Conservation (phyloP, 805 yeast genomes). For the Cyberlindnera suaveolens region DNA sequence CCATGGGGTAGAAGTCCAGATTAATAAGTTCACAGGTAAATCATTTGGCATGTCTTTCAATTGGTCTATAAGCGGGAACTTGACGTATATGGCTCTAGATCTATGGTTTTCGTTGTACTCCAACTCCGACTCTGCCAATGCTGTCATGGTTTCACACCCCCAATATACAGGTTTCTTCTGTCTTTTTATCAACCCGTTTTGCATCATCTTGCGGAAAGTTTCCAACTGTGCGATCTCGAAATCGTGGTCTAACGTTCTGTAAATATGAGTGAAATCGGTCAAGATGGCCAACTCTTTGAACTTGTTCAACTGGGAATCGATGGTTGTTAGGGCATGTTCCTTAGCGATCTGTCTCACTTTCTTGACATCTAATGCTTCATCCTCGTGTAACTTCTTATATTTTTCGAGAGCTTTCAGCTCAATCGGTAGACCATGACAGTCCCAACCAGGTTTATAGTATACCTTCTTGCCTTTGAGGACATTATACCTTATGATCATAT, state of each 20-base stretch:
- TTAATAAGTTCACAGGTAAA: slow-evolving; percentile 34
- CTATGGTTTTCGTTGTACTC: slow-evolving; percentile 73
- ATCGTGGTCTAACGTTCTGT: slow-evolving; percentile 62
- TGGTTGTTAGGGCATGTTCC: slow-evolving; percentile 62
- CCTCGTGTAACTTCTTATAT: slow-evolving; percentile 28
- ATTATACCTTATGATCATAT: slow-evolving; percentile 70
- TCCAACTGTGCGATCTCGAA: slow-evolving; percentile 74
- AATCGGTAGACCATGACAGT: slow-evolving; percentile 96
- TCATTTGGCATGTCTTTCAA: slow-evolving; percentile 14
- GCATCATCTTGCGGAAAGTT: slow-evolving; percentile 60
- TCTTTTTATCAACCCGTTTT: slow-evolving; percentile 64
- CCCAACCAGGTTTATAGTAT: slow-evolving; percentile 92
- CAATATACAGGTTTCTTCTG: slow-evolving; percentile 95
- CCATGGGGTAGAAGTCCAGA: slow-evolving; percentile 99
- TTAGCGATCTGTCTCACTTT: slow-evolving; percentile 63
- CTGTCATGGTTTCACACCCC: slow-evolving; percentile 93
- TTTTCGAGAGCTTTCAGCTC: slow-evolving; percentile 75
- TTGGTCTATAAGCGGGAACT: slow-evolving; percentile 46
- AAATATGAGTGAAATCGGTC: slow-evolving; percentile 74
- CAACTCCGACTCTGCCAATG: slow-evolving; percentile 93
- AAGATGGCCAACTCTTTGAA: slow-evolving; percentile 72
- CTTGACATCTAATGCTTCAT: slow-evolving; percentile 33
- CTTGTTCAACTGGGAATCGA: slow-evolving; percentile 52
- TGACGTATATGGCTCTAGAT: slow-evolving; percentile 63
- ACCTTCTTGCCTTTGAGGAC: slow-evolving; percentile 57